Conservation (phyloP, 148 eudicot genomes). For the Arbutus unedo region DNA sequence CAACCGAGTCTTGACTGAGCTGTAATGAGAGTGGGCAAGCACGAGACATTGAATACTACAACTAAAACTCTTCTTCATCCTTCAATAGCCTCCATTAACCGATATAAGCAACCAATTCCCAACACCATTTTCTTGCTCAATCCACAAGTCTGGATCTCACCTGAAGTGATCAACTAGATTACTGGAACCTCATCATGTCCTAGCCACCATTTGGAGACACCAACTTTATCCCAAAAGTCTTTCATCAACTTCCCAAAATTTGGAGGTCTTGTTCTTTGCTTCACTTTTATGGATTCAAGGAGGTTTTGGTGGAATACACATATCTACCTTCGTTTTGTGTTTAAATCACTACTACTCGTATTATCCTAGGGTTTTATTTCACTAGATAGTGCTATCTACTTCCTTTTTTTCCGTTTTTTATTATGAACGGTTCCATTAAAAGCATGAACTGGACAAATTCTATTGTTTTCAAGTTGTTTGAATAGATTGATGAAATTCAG, state of each 20-base stretch:
- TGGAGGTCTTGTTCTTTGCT: background rate
- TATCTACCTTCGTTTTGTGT: background rate
- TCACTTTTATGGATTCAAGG: background rate
- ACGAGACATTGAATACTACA: background rate
- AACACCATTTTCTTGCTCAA: background rate
- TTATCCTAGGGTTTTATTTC: background rate
- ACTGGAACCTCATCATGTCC: background rate
- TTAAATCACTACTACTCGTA: background rate
- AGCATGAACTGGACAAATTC: background rate
- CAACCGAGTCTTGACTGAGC: background rate
- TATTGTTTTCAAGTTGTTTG: background rate
- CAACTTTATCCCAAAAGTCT: background rate
- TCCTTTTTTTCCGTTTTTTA: background rate
- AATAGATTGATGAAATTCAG: background rate
- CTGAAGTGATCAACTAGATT: background rate
- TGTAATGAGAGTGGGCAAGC: background rate
- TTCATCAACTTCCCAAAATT: slow-evolving; percentile 5
- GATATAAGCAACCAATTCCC: background rate
- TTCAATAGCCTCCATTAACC: background rate
- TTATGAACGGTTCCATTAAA: background rate
- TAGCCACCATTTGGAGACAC: background rate
- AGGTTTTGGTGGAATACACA: background rate
- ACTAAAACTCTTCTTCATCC: background rate
- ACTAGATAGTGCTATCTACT: too few relatives aligned
- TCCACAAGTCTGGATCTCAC: background rate